Percentiles rank a stretch among this genome's conserved stretches.
Evolutionary conservation across 345 rosid species (phyloP).

Genomic region (Moricandia arvensis): DNA sequence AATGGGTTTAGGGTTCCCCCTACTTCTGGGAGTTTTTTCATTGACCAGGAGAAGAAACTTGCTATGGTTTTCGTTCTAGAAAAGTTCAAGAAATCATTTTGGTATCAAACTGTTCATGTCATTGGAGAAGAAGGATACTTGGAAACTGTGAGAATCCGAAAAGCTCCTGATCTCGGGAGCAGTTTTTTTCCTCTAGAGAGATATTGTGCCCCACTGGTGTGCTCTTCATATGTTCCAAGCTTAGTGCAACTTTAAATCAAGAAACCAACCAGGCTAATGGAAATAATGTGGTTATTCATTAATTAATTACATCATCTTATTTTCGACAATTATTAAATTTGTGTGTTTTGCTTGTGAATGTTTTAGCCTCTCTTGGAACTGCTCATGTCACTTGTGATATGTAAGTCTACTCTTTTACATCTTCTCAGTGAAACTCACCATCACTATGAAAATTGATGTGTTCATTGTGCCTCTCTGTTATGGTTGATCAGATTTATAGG

Average conservation of each 20-base stretch:
- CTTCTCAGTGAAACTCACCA: no score
- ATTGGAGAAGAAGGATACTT: background rate
- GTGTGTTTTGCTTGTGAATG: no score
- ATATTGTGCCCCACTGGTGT: background rate
- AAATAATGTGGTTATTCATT: no score
- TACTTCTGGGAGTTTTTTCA: background rate
- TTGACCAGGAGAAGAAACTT: background rate
- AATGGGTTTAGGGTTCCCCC: background rate
- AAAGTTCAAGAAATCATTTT: background rate
- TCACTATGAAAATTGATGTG: no score
- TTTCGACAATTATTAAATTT: background rate
- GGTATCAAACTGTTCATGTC: background rate
- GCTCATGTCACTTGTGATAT: no score
- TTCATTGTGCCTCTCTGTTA: no score
- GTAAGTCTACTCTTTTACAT: no score
- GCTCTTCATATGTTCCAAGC: background rate
- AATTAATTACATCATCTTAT: no score
- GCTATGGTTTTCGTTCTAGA: background rate
- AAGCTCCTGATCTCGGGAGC: background rate
- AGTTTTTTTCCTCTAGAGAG: background rate
- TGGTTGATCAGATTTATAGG: no score
- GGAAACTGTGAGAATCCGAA: background rate
- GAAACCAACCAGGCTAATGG: background rate
- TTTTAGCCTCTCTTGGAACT: no score
- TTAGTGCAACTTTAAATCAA: background rate